Base-by-base conservation (phyloP, 2,329 filamentous ascomycete genomes). In the Trichothecium roseum region DNA sequence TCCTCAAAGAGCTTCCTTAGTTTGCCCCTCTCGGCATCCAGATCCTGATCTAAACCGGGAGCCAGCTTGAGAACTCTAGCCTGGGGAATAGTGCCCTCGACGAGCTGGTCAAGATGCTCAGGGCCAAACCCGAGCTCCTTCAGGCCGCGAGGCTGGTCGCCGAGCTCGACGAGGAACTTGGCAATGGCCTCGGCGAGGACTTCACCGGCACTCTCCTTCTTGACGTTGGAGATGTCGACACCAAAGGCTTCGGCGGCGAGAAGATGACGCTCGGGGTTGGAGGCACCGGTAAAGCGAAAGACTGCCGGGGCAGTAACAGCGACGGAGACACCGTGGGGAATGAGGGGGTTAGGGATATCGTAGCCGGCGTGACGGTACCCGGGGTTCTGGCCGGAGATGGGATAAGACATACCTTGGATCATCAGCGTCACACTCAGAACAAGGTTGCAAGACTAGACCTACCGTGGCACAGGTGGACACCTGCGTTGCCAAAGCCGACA, bases 401-500 rank as follows among this genome's bases (percentile, higher is more conserved):
- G 91, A 53, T 98, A 98, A 17, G 84, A 93, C 89, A 98, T 96
- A 54, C 89, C 74, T 78, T 39, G 12, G 22, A 28, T 20, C 10
- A 17, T 37, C 4, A 28, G 22, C 6, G 18, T 5, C 18, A 37
- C 5, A 28, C 8, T 16, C 28, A 12, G 22, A 30, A 27, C 37
- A 24, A 34, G 28, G 18, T 30, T 28, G 22, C n/a, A 18, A 36
- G 13, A 16, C 18, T 37, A n/a, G 13, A 55, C 68, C 35, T 53
- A 72, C 71, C 73, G 43, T 78, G 73, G 44, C 73, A 78, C 30
- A 78, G 68, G 62, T 98, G 91, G 3, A 98, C 91, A 34, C 93
- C 91, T 2, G 93, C 93, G 50, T 98, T 98, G 15, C 93, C 91
- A 56, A 98, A 98, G 0, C 91, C 91, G 3, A 98, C 87, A 31